A percentile compares a stretch with the other conserved stretches of the same genome.
Evolutionary conservation across 2,329 filamentous ascomycete genomes (phyloP).

Genomic region (Penicillium corylophilum): DNA sequence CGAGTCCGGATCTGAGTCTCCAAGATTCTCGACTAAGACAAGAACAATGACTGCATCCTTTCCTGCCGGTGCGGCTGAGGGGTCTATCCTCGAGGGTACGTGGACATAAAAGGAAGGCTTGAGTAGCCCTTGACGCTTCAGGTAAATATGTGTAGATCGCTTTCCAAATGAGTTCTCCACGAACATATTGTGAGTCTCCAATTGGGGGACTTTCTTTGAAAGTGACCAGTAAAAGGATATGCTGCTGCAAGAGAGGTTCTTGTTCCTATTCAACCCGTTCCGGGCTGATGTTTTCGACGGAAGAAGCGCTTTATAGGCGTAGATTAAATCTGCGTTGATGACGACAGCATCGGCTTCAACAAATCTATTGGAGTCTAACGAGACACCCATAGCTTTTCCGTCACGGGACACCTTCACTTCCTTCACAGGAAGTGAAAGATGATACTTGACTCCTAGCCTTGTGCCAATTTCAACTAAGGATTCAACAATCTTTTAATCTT

Average conservation of each 20-base stretch:
- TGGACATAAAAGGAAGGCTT: not conserved
- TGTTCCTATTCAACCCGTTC: not conserved
- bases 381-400: not conserved
- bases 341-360: conserved; percentile 5
- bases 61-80: not conserved
- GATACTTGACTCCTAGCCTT: not conserved
- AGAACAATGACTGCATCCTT: not conserved
- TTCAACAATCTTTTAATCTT: not conserved
- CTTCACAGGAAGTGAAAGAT: not conserved
- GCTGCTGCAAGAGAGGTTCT: conserved; percentile 1
- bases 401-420: not conserved
- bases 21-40: not conserved
- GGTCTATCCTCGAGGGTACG: not conserved
- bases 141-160: not conserved
- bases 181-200: conserved; percentile 11
- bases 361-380: not conserved
- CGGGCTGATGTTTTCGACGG: not conserved
- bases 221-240: conserved; percentile 9
- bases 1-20: not conserved
- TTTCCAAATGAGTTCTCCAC: conserved; percentile 1
- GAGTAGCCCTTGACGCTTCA: not conserved
- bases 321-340: conserved; percentile 6
- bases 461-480: not conserved
- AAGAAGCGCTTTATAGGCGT: conserved; percentile 4
- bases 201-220: not conserved